Evolutionary conservation across 495 filamentous ascomycete genomes (phyloP), one percentile per base, ranked within the genome.

Genomic region (Cairneyella variabilis): DNA sequence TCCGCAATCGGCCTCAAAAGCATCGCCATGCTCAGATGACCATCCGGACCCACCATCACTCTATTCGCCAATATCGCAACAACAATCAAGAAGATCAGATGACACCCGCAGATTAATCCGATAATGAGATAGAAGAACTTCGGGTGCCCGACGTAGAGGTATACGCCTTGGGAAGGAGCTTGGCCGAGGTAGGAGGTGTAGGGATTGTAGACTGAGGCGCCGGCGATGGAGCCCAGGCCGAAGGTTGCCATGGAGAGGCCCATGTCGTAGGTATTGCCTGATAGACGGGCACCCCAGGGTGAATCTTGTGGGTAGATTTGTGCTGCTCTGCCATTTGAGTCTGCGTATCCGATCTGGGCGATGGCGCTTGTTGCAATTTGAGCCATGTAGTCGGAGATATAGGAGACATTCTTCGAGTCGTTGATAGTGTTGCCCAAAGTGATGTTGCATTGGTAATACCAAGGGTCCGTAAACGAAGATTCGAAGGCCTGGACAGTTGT

Each of bases 361-460:
- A 64, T 64, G 0, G 61, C 42, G 12, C 22, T 49, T n/a, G 45
- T 44, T 4, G 58, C 58, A 6, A 59, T 58, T 9, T 27, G 50
- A 27, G 61, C 58, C 58, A 61, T 64, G 3, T 51, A 8, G 38
- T 61, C 61, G 2, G 54, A 56, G n/a, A 64, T 45, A 25, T 26
- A 48, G 10, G 58, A 57, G 1, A 56, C 8, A n/a, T 59, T 64
- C 0, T 43, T 16, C 4, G 55, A 37, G 40, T 61, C 58, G 18
- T 54, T 54, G 6, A 39, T 17, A 6, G 57, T 59, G 2, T 34
- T 8, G 4, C 51, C 45, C 16, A 64, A 14, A 3, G 51, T 59
- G 18, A 63, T 46, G 25, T 57, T 55, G 45, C 61, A 63, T 16
- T 22, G 46, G 45, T 63, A 63, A 28, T 60, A 63, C 53, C 54